These are phyloP conservation scores for Maudiozyma barnettii DNA, from an alignment of 805 yeast genomes.

Conservation along the genomic window DNA sequence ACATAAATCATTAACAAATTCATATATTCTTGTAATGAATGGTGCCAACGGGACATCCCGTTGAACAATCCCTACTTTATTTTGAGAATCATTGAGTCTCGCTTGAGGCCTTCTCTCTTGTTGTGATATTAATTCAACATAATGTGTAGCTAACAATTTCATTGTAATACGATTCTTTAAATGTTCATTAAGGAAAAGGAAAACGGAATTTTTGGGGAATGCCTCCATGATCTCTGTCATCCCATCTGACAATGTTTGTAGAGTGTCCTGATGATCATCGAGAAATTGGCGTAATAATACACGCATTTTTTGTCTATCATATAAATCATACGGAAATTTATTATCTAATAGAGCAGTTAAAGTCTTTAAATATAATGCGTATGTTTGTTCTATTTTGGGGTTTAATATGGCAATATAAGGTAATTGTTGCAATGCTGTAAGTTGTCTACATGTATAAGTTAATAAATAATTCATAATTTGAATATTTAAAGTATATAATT, in stretches of 20 bases:
- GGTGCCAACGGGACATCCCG: constrained; percentile 54
- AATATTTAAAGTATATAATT: constrained; percentile 34
- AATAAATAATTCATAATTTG: constrained; percentile 50
- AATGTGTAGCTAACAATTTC: constrained; percentile 81
- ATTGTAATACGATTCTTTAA: constrained; percentile 77
- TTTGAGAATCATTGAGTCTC: background rate
- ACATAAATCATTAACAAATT: constrained; percentile 74
- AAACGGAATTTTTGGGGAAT: constrained; percentile 41
- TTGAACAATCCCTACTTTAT: constrained; percentile 53
- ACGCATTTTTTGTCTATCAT: constrained; percentile 47
- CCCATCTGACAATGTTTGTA: constrained; percentile 75
- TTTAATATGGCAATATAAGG: constrained; percentile 82
- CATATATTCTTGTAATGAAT: constrained; percentile 54
- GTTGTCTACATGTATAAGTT: constrained; percentile 58
- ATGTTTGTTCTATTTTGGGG: constrained; percentile 74
- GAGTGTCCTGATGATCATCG: constrained; percentile 73
- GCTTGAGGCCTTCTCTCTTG: constrained; percentile 14
- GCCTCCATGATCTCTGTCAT: constrained; percentile 44
- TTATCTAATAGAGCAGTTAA: constrained; percentile 42
- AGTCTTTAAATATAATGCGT: constrained; percentile 63
- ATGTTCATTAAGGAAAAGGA: constrained; percentile 62
- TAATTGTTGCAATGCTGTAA: constrained; percentile 57
- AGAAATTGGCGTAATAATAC: constrained; percentile 48
- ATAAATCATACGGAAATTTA: constrained; percentile 37
- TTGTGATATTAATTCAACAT: constrained; percentile 46